Evolutionary conservation across 2,329 filamentous ascomycete species (phyloP), one percentile per base, ranked within the genome.

Genomic region (Trichophyton rubrum): DNA sequence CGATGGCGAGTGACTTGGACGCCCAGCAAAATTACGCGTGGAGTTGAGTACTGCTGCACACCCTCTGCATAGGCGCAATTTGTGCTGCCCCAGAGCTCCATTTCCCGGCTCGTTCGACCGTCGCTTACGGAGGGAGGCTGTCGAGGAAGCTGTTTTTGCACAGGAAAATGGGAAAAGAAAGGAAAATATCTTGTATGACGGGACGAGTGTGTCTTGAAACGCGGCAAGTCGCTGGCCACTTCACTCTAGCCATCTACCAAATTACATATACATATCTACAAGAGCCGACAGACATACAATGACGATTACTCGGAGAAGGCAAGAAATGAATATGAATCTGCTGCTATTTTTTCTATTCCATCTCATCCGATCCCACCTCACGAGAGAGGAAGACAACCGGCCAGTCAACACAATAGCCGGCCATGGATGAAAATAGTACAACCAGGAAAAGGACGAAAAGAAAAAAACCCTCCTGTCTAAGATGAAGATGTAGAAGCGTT

Each of bases 321-420:
- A 51, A 27, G 22, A 51, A 51, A n/a, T 51, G 11, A 53, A 53
- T 27, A 33, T 27, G 5, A 15, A 53, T 70, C 43, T 58, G 47
- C 24, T 61, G 43, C 38, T 43, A 40, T 55, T 55, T 41, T 41
- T 33, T 56, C 13, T 9, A 40, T 43, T 20, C 8, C 35, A 27
- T 40, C n/a, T 24, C 17, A 40, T 43, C 33, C n/a, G 20, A 27
- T 40, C n/a, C 35, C 41, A 20, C 41, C 47, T 69, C 66, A 72
- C 71, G 72, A 73, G 74, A 74, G 57, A 56, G 59, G 55, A 56
- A 61, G 55, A 73, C 70, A 24, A 17, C 49, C 49, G 7, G 49
- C 24, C 49, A 53, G 33, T 13, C 33, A 38, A 11, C 8, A 9
- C 33, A 38, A 38, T 38, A 53, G 30, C 49, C 49, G 49, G 49